phyloP scores from a whole-genome alignment of 1,284 basidiomycete genomes.

The Tausonia pullulans region DNA sequence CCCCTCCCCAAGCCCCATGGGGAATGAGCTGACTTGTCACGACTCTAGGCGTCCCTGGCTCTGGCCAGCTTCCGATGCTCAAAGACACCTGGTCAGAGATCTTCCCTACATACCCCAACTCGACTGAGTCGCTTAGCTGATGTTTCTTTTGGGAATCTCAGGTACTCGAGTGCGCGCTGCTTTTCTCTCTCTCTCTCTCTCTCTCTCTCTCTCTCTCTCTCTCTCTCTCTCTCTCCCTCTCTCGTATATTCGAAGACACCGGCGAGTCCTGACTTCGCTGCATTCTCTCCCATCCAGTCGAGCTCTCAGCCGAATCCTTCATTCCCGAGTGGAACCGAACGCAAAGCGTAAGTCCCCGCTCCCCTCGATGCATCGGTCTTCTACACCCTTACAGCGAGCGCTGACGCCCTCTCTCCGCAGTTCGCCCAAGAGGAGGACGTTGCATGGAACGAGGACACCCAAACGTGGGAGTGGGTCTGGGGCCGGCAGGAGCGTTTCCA shows the following conservation, averaged over 20 bases:
- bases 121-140: no score
- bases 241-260: no score
- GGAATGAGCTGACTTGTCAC: background rate
- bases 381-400: background rate
- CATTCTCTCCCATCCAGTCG: background rate
- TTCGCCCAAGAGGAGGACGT: slow-evolving; percentile 16
- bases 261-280: no score
- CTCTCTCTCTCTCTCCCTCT: no score
- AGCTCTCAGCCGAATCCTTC: background rate
- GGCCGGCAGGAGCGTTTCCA: slow-evolving; percentile 8
- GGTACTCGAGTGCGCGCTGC: no score
- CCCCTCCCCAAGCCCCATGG: background rate
- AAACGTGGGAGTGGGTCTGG: slow-evolving; percentile 12
- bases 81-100: background rate
- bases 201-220: no score
- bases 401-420: background rate
- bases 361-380: background rate
- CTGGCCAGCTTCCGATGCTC: slow-evolving; percentile 8
- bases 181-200: no score
- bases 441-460: background rate
- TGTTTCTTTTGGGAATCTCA: no score
- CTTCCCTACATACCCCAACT: no score
- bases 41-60: slow-evolving; percentile 1
- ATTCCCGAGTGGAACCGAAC: slow-evolving; percentile 11
- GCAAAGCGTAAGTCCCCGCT: background rate